Evolutionary conservation across 2,329 filamentous ascomycete genomes (phyloP).

Genomic region (Canariomyces notabilis): DNA sequence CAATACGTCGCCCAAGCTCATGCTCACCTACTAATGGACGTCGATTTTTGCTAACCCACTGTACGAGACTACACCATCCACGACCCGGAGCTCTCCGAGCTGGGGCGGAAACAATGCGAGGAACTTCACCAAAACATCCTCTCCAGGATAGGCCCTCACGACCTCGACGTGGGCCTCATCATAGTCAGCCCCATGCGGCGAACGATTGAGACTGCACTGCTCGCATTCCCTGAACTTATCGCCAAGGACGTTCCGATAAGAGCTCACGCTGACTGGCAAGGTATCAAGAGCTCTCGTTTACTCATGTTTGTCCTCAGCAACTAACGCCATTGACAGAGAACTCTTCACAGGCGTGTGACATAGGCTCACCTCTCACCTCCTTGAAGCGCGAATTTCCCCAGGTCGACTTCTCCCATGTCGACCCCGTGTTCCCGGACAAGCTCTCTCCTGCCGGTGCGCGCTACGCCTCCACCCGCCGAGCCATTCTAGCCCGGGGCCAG

Average conservation of each 20-base stretch:
- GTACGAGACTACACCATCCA: slow-evolving; percentile 43
- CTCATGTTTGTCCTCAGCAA: not conserved
- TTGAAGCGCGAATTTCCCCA: slow-evolving; percentile 47
- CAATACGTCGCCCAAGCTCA: slow-evolving; percentile 38
- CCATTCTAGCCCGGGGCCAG: slow-evolving; percentile 52
- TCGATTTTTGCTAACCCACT: slow-evolving; percentile 21
- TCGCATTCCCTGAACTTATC: slow-evolving; percentile 54
- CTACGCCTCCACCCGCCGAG: slow-evolving; percentile 50
- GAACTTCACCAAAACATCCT: slow-evolving; percentile 40
- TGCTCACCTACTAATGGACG: not conserved
- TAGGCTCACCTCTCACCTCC: slow-evolving; percentile 44
- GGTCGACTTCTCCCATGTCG: slow-evolving; percentile 53
- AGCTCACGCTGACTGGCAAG: slow-evolving; percentile 61
- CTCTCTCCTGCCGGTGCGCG: slow-evolving; percentile 38
- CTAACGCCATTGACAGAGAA: slow-evolving; percentile 39
- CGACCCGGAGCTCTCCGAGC: slow-evolving; percentile 47
- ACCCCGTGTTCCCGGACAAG: slow-evolving; percentile 61
- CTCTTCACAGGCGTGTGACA: slow-evolving; percentile 56
- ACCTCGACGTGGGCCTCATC: slow-evolving; percentile 48
- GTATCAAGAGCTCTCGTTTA: slow-evolving; percentile 29
- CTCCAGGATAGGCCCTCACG: slow-evolving; percentile 34
- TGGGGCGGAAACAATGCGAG: slow-evolving; percentile 46
- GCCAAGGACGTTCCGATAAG: slow-evolving; percentile 49
- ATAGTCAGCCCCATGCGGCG: slow-evolving; percentile 61
- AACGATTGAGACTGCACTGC: slow-evolving; percentile 59